A percentile compares a stretch with the other conserved stretches of the same genome.
phyloP scores from a whole-genome alignment of 179 eudicot species.

The Actinidia chinensis region DNA sequence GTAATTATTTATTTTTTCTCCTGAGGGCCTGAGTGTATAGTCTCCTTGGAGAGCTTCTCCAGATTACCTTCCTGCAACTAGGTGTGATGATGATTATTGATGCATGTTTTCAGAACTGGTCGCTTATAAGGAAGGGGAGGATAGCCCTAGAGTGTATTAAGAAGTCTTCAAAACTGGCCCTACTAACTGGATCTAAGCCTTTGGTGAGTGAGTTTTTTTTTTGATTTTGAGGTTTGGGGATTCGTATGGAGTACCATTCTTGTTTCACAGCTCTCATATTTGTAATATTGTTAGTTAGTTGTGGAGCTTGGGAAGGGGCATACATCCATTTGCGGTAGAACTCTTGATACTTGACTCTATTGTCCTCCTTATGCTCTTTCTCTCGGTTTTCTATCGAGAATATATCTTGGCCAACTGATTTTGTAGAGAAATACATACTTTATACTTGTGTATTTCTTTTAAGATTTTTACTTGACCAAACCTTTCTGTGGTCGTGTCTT shows the following conservation, averaged over 20 bases:
- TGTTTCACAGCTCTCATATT: conserved; percentile 12
- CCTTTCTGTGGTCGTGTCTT: neutral
- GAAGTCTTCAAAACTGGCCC: conserved; percentile 11
- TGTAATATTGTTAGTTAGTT: conserved; percentile 10
- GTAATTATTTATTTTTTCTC: neutral
- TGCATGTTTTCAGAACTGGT: conserved; percentile 24
- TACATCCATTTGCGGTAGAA: conserved; percentile 11
- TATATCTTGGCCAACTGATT: neutral
- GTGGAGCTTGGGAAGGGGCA: conserved; percentile 15
- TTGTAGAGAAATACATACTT: neutral
- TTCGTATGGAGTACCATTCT: conserved; percentile 1
- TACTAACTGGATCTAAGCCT: conserved; percentile 22
- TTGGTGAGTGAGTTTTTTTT: conserved; percentile 22
- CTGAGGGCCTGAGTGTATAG: neutral
- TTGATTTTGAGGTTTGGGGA: conserved; percentile 26
- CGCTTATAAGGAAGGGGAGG: conserved; percentile 21
- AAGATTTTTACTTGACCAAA: neutral
- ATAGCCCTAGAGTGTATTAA: conserved; percentile 16
- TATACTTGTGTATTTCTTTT: neutral
- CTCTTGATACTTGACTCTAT: neutral
- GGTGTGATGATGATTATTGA: conserved; percentile 26
- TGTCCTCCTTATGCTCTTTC: too few species aligned
- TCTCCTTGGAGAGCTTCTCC: conserved; percentile 2
- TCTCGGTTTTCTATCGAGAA: neutral
- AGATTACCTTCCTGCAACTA: conserved; percentile 16